Base-by-base conservation (phyloP, 495 filamentous ascomycete species). In the Evernia prunastri region DNA sequence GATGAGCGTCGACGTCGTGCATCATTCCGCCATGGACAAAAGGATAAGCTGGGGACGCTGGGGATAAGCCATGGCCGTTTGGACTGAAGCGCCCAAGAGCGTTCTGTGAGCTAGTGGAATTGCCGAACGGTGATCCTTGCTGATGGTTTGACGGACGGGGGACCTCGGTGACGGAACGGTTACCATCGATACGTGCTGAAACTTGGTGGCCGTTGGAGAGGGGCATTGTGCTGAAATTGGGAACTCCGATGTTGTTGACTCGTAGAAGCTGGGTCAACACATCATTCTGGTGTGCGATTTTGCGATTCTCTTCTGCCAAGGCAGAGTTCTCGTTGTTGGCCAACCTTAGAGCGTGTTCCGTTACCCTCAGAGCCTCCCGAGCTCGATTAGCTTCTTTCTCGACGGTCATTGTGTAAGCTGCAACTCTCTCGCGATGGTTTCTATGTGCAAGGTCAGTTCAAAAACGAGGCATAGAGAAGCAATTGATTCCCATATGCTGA, bases 391-490 rank as follows among this genome's bases (percentile, higher is more conserved):
- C 53, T 82, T 78, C 54, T 86, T 78, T 61, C 76, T 80, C 69
- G 76, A 82, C 72, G 81, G 89, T 42, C 82, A 79, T 72, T 87
- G 86, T 67, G 82, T 84, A 56, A 83, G 73, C 58, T 58, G 97
- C 94, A 73, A 97, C 97, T 63, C 94, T 87, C 75, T 98, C 94
- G 56, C 94, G 92, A 77, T 97, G 93, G 31, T 94, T 96, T 71
- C 93, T 88, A 58, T 17, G 29, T 23, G 35, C 29, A 56, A 51
- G 1, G 36, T 63, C 31, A 61, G 61, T 36, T 10, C 42, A n/a
- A 18, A 17, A 45, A 5, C 13, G n/a, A 59, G 37, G 20, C n/a
- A n/a, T n/a, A n/a, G n/a, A n/a, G n/a, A n/a, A n/a, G n/a, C n/a
- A n/a, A 2, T 15, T 2, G 35, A 31, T 31, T 5, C 7, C 27